A percentile compares a stretch with the other conserved stretches of the same genome.
Conservation (phyloP, 345 rosid genomes). For the Gossypium australe region DNA sequence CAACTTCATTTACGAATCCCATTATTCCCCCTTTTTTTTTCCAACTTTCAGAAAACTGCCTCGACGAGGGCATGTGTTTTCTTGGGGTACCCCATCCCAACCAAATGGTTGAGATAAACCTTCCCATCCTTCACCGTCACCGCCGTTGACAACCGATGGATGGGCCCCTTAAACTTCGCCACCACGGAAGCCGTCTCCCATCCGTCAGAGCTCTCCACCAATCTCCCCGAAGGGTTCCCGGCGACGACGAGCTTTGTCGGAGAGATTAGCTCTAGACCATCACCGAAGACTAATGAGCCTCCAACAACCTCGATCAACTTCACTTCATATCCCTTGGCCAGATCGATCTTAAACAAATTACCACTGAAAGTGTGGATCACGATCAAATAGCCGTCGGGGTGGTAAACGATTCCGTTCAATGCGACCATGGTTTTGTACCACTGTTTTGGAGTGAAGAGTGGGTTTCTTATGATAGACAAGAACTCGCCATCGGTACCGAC, state of each 20-base stretch:
- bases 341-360: slow-evolving; percentile 51
- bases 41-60: slow-evolving; percentile 38
- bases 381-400: slow-evolving; percentile 72
- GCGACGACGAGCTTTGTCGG: slow-evolving; percentile 76
- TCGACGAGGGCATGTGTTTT: slow-evolving; percentile 81
- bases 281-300: slow-evolving; percentile 61
- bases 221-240: slow-evolving; percentile 60
- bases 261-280: slow-evolving; percentile 66
- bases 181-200: slow-evolving; percentile 74
- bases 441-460: slow-evolving; percentile 54
- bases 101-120: slow-evolving; percentile 66
- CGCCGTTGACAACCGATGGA: slow-evolving; percentile 67
- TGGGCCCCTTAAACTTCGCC: slow-evolving; percentile 58
- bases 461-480: slow-evolving; percentile 42
- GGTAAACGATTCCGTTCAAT: slow-evolving; percentile 80
- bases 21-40: background rate
- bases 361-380: slow-evolving; percentile 73
- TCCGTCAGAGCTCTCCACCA: slow-evolving; percentile 76
- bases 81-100: slow-evolving; percentile 78
- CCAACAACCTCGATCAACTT: slow-evolving; percentile 43
- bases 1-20: background rate
- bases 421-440: slow-evolving; percentile 66
- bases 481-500: slow-evolving; percentile 58
- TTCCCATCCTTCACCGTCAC: slow-evolving; percentile 80
- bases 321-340: slow-evolving; percentile 38